phyloP scores from a whole-genome alignment of 1,139 yeast genomes.

The Yamadazyma dushanensis region DNA sequence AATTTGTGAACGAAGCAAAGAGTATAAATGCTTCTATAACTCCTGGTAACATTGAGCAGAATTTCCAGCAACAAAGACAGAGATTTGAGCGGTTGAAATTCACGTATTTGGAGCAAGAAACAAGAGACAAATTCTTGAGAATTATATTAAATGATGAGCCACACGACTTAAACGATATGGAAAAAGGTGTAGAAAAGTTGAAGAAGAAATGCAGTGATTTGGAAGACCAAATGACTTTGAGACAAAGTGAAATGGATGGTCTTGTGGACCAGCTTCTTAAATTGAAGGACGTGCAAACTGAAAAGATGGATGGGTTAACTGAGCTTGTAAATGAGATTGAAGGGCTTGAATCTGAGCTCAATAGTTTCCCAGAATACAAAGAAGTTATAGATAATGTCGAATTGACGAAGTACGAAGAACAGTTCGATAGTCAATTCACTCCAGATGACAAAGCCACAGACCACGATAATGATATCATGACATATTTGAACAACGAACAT shows the following conservation, averaged over 20 bases:
- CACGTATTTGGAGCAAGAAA: constrained; percentile 65
- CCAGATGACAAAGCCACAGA: constrained; percentile 4
- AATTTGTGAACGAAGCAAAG: constrained; percentile 15
- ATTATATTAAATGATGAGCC: constrained; percentile 15
- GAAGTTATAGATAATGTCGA: constrained; percentile 12
- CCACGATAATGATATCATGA: constrained; percentile 7
- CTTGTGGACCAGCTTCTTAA: constrained; percentile 20
- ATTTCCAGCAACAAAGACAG: constrained; percentile 34
- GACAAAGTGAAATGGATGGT: constrained; percentile 21
- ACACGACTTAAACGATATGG: constrained; percentile 6
- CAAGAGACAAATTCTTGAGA: constrained; percentile 60
- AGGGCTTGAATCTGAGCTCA: constrained; percentile 6
- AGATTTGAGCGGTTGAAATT: constrained; percentile 55
- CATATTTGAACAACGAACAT: constrained; percentile 11
- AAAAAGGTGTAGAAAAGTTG: constrained; percentile 18
- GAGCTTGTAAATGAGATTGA: constrained; percentile 18
- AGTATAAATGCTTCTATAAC: constrained; percentile 10
- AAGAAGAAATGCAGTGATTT: constrained; percentile 13
- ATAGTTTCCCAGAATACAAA: constrained; percentile 7
- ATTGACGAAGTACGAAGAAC: constrained; percentile 5
- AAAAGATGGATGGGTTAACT: constrained; percentile 14
- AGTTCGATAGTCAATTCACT: constrained; percentile 3
- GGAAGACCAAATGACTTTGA: constrained; percentile 15
- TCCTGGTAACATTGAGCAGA: constrained; percentile 31
- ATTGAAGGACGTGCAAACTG: constrained; percentile 18